Evolutionary conservation across 2,329 filamentous ascomycete species (phyloP).

Genomic region (Ustilaginoidea virens): DNA sequence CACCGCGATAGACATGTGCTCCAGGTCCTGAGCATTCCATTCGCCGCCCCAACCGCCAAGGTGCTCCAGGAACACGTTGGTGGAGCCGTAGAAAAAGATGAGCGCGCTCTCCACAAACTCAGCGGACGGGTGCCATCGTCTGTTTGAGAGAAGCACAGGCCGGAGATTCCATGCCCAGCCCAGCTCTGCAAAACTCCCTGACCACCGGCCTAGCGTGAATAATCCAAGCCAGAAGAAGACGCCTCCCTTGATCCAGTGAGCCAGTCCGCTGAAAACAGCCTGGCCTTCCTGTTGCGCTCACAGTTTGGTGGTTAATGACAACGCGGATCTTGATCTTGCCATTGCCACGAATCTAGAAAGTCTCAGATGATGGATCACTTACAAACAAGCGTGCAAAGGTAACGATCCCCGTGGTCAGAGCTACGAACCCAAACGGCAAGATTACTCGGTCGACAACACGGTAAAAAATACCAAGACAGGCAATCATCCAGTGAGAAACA

Average conservation of each 20-base stretch:
- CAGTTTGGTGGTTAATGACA: background rate
- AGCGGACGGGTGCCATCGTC: constrained; percentile 54
- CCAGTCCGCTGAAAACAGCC: constrained; percentile 67
- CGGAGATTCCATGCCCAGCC: constrained; percentile 94
- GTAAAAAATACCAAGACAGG: constrained; percentile 43
- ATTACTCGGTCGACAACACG: constrained; percentile 60
- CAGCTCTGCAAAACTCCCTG: constrained; percentile 76
- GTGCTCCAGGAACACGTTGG: constrained; percentile 88
- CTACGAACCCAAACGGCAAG: constrained; percentile 61
- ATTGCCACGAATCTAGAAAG: background rate
- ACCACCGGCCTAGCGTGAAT: constrained; percentile 75
- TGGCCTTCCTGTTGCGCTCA: constrained; percentile 41
- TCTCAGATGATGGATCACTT: constrained; percentile 20
- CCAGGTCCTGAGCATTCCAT: constrained; percentile 70
- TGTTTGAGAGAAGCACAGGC: constrained; percentile 38
- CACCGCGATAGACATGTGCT: constrained; percentile 84
- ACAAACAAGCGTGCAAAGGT: constrained; percentile 77
- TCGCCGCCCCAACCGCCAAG: constrained; percentile 53
- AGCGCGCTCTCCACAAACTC: constrained; percentile 84
- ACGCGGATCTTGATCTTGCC: background rate
- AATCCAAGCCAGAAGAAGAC: constrained; percentile 92
- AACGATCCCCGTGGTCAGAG: constrained; percentile 55
- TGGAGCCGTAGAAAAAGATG: constrained; percentile 79
- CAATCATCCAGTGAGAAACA: constrained; percentile 41
- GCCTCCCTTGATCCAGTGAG: constrained; percentile 87